Evolutionary conservation across 495 filamentous ascomycete genomes (phyloP), one percentile per base, ranked within the genome.

Genomic region (Trichoderma asperelloides): DNA sequence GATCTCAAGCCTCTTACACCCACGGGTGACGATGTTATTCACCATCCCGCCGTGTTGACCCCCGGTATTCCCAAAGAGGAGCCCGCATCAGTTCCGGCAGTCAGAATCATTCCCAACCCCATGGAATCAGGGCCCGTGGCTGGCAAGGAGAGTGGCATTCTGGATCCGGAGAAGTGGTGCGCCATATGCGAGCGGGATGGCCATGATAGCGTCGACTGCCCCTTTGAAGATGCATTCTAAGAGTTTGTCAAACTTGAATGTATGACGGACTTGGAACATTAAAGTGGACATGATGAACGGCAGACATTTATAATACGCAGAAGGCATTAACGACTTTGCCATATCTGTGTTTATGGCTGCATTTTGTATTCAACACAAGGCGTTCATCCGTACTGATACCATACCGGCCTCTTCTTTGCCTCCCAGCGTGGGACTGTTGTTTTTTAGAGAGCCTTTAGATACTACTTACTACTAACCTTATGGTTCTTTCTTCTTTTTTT

Each of bases 131-230:
- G 86, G 4, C 89, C 91, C 21, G 84, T 90, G 13, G 88, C 91
- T 5, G 93, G 92, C 45, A 97, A 95, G 80, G 87, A 89, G 66
- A 91, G 85, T 63, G 88, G 87, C 1, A 80, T 90, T 41, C 84
- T 95, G 67, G 91, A 98, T 71, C 86, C 87, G 69, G 81, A 86
- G 66, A 96, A 95, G 78, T 99, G 95, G 95, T 99, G 95, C 78
- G 95, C 96, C 65, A 81, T 98, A 60, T 99, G 95, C 75, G 95
- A 99, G 81, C 85, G 89, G 65, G 96, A 98, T 73, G 95, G 95
- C 39, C 95, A 99, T 73, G 91, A 95, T 75, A 96, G 92, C 73
- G 92, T 96, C 68, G 91, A 96, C 75, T 98, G 94, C 80, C 94
- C 93, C 16, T 89, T 96, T 78, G 93, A 97, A 75, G 92, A 94